Conservation (phyloP, 225 moss, liverwort and hornwort species). For the Neckera pumila region DNA sequence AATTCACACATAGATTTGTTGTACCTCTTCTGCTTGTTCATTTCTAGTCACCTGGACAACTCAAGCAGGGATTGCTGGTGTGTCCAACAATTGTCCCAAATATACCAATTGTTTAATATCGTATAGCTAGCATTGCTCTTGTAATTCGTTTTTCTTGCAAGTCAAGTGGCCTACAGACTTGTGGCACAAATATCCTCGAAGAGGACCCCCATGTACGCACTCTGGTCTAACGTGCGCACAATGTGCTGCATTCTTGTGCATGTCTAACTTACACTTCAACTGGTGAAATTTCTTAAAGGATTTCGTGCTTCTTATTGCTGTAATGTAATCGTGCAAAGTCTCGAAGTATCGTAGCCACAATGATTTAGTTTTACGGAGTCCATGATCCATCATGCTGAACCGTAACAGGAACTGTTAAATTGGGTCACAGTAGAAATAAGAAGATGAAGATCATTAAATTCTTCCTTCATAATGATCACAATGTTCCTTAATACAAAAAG, state of each 20-base stretch:
- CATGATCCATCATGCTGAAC: not conserved
- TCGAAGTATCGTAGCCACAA: not conserved
- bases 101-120: not conserved
- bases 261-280: too few relatives aligned
- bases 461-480: not conserved
- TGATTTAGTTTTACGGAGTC: not conserved
- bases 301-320: not conserved
- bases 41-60: not conserved
- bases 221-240: not conserved
- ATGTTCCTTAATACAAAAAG: not conserved
- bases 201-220: not conserved
- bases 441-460: not conserved
- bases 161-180: not conserved
- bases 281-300: not conserved
- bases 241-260: not conserved
- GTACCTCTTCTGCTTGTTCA: not conserved
- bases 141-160: not conserved
- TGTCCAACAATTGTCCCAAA: not conserved
- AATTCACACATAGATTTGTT: not conserved
- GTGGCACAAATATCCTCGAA: not conserved
- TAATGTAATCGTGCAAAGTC: not conserved
- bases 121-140: not conserved
- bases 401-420: not conserved
- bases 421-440: not conserved
- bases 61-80: too few relatives aligned